phyloP scores from a whole-genome alignment of 805 yeast genomes.

The Candida krabiensis region DNA sequence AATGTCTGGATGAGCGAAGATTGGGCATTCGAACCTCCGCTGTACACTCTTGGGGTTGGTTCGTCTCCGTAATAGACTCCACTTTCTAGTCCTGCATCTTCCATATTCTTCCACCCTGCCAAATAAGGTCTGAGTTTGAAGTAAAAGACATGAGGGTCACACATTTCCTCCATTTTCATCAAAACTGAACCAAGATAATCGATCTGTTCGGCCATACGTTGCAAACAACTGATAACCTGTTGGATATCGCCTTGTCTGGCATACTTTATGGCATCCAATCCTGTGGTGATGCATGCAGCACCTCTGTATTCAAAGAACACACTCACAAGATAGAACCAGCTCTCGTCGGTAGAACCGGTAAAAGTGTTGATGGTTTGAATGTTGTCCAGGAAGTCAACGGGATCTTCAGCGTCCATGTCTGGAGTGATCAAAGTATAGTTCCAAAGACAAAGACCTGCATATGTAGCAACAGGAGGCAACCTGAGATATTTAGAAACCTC shows the following conservation, averaged over 20 bases:
- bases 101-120: conserved; percentile 96
- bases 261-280: conserved; percentile 63
- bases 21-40: conserved; percentile 96
- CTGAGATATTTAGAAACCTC: conserved; percentile 57
- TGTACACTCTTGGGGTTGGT: conserved; percentile 49
- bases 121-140: conserved; percentile 83
- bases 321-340: conserved; percentile 90
- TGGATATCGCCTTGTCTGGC: conserved; percentile 47
- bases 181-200: conserved; percentile 72
- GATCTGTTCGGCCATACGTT: conserved; percentile 69
- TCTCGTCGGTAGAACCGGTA: conserved; percentile 88
- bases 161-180: conserved; percentile 86
- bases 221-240: conserved; percentile 47
- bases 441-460: conserved; percentile 87
- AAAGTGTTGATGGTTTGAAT: conserved; percentile 79
- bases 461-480: conserved; percentile 85
- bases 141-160: conserved; percentile 92
- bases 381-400: conserved; percentile 52
- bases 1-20: conserved; percentile 85
- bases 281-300: conserved; percentile 65
- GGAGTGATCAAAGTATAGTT: conserved; percentile 70
- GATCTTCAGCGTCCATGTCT: conserved; percentile 22
- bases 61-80: conserved; percentile 82
- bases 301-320: conserved; percentile 85
- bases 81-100: conserved; percentile 70